Evolutionary conservation across 768 basidiomycete species (phyloP).

Genomic region (Mycena polygramma): DNA sequence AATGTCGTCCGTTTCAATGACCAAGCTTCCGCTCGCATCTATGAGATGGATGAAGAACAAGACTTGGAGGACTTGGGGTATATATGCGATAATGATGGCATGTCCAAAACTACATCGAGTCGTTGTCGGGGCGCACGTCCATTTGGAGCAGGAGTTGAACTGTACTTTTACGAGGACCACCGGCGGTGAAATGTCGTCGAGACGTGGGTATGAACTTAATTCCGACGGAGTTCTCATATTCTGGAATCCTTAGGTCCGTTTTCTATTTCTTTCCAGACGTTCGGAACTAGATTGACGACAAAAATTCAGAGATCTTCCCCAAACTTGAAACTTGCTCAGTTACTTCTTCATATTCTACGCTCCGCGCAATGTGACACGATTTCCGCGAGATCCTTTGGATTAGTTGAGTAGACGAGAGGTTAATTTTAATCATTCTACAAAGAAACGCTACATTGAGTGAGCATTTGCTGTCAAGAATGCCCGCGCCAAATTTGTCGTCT

Average conservation of each 20-base stretch:
- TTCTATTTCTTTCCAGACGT: not conserved
- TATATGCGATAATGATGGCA: not conserved
- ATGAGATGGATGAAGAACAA: not conserved
- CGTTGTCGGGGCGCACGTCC: not conserved
- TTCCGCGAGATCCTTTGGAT: no score
- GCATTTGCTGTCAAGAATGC: no score
- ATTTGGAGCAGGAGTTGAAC: not conserved
- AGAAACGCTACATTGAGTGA: no score
- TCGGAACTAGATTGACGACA: no score
- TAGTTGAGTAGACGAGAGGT: no score
- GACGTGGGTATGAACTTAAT: not conserved
- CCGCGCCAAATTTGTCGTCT: not conserved
- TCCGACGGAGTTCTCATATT: slow-evolving; percentile 19
- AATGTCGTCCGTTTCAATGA: not conserved
- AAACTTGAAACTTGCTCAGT: no score
- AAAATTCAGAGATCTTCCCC: no score
- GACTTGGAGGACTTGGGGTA: not conserved
- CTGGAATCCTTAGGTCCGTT: not conserved
- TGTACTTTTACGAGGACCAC: slow-evolving; percentile 3
- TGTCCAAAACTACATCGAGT: slow-evolving; percentile 13
- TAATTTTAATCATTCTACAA: no score
- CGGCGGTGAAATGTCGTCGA: not conserved
- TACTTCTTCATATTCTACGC: no score
- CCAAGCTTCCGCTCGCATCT: not conserved
- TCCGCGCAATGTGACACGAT: no score